A percentile compares a stretch with the other conserved stretches of the same genome.
phyloP scores from a whole-genome alignment of 306 rosid genomes.

The Inga oerstediana region DNA sequence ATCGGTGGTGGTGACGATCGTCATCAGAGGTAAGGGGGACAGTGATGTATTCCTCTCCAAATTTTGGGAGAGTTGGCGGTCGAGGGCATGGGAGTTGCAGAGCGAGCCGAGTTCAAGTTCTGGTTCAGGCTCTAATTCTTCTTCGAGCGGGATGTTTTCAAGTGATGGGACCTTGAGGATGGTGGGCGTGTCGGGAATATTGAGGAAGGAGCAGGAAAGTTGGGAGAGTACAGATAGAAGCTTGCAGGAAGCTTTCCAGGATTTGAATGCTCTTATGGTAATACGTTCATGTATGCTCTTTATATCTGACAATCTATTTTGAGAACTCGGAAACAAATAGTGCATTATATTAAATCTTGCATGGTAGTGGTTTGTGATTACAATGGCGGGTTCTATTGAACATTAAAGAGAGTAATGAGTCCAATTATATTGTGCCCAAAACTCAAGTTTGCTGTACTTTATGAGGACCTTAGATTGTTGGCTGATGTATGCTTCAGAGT shows the following conservation, averaged over 20 bases:
- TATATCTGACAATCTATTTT: not conserved
- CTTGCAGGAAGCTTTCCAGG: conserved; percentile 97
- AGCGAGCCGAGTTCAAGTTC: conserved; percentile 36
- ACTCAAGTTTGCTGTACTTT: conserved; percentile 23
- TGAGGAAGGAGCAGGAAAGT: conserved; percentile 97
- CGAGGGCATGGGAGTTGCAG: conserved; percentile 72
- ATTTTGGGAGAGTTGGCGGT: conserved; percentile 87
- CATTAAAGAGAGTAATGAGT: conserved; percentile 1
- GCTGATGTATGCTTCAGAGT: conserved; percentile 7
- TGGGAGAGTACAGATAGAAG: conserved; percentile 98
- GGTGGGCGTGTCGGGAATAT: conserved; percentile 95
- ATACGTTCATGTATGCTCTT: conserved; percentile 16
- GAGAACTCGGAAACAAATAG: not conserved
- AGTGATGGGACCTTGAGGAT: conserved; percentile 88
- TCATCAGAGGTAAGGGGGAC: conserved; percentile 87
- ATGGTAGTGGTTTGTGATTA: not conserved
- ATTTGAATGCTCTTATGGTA: conserved; percentile 98
- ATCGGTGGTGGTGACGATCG: conserved; percentile 65
- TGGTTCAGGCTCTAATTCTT: conserved; percentile 8
- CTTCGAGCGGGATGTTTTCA: conserved; percentile 59
- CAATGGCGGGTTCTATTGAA: not conserved
- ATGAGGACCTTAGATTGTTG: conserved; percentile 10
- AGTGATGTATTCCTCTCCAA: conserved; percentile 66
- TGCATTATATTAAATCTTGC: not conserved
- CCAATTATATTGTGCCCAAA: not conserved